A percentile compares a stretch with the other conserved stretches of the same genome.
These are phyloP conservation scores for Fusarium fujikuroi DNA, from an alignment of 2,329 filamentous ascomycete genomes.

Conservation along the genomic window DNA sequence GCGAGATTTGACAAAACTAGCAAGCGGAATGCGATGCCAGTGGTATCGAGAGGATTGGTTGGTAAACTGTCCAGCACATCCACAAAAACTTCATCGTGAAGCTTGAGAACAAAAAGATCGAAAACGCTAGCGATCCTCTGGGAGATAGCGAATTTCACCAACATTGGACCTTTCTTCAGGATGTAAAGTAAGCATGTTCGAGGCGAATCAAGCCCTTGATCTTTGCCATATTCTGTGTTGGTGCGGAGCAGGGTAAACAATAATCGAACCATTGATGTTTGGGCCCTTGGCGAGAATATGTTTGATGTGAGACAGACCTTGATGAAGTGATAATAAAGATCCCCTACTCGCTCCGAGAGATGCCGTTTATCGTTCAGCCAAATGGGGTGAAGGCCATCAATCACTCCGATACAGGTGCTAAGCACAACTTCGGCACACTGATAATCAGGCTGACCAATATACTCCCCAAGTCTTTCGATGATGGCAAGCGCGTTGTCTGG, in stretches of 20 bases:
- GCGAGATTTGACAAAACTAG: slow-evolving; percentile 81
- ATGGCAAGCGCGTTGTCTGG: slow-evolving; percentile 59
- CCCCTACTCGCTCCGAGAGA: slow-evolving; percentile 73
- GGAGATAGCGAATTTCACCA: slow-evolving; percentile 81
- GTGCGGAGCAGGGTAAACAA: slow-evolving; percentile 75
- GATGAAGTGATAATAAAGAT: slow-evolving; percentile 84
- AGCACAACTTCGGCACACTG: slow-evolving; percentile 80
- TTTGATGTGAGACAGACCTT: slow-evolving; percentile 73
- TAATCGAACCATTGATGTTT: slow-evolving; percentile 74
- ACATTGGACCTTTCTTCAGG: slow-evolving; percentile 71
- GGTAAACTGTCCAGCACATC: slow-evolving; percentile 87
- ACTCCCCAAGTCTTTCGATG: slow-evolving; percentile 61
- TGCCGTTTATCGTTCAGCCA: slow-evolving; percentile 71
- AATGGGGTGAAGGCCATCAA: slow-evolving; percentile 69
- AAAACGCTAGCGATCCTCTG: slow-evolving; percentile 79
- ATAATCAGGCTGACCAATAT: slow-evolving; percentile 68
- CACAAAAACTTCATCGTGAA: slow-evolving; percentile 85
- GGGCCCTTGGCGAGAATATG: slow-evolving; percentile 74
- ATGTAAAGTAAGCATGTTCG: slow-evolving; percentile 81
- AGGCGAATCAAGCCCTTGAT: slow-evolving; percentile 65
- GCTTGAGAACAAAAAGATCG: slow-evolving; percentile 79
- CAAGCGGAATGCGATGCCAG: slow-evolving; percentile 87
- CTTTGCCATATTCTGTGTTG: slow-evolving; percentile 73
- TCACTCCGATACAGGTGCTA: slow-evolving; percentile 72
- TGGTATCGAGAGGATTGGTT: slow-evolving; percentile 73